Conservation (phyloP, 495 filamentous ascomycete species). For the Aspergillus biplanus region DNA sequence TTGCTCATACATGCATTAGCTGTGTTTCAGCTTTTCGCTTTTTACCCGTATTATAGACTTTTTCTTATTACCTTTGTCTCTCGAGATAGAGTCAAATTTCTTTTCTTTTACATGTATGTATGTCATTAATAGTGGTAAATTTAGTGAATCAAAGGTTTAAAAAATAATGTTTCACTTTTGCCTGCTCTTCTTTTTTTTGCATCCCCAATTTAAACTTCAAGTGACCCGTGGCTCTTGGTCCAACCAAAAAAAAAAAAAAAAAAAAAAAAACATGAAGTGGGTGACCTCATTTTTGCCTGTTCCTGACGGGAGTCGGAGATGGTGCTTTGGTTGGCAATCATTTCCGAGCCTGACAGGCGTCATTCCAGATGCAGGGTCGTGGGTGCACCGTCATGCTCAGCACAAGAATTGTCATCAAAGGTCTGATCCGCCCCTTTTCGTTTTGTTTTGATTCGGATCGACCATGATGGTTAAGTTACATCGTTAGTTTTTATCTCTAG, state of each 20-base stretch:
- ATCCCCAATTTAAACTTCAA: background rate
- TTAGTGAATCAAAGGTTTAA: slow-evolving; percentile 45
- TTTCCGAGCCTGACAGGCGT: slow-evolving; percentile 4
- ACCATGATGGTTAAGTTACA: slow-evolving; percentile 1
- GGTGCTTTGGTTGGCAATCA: background rate
- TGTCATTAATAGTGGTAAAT: slow-evolving; percentile 56
- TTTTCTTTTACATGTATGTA: slow-evolving; percentile 53
- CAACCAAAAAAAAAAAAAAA: background rate
- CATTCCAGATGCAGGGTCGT: background rate
- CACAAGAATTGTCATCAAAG: background rate
- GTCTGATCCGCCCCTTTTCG: background rate
- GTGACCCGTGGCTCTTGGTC: background rate
- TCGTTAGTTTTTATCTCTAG: slow-evolving; percentile 1
- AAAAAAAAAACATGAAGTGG: too few species aligned
- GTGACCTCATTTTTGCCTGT: background rate
- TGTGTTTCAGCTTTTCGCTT: slow-evolving; percentile 24
- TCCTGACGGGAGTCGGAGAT: background rate
- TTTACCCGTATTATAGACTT: slow-evolving; percentile 52
- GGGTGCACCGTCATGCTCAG: background rate
- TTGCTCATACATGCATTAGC: slow-evolving; percentile 38
- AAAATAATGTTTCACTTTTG: slow-evolving; percentile 25
- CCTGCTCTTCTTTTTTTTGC: slow-evolving; percentile 1
- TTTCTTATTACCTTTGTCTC: slow-evolving; percentile 38
- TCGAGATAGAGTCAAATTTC: slow-evolving; percentile 47
- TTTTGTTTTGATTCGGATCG: slow-evolving; percentile 15